Base-by-base conservation (phyloP, 2,329 filamentous ascomycete species). In the Metarhizium sp. region DNA sequence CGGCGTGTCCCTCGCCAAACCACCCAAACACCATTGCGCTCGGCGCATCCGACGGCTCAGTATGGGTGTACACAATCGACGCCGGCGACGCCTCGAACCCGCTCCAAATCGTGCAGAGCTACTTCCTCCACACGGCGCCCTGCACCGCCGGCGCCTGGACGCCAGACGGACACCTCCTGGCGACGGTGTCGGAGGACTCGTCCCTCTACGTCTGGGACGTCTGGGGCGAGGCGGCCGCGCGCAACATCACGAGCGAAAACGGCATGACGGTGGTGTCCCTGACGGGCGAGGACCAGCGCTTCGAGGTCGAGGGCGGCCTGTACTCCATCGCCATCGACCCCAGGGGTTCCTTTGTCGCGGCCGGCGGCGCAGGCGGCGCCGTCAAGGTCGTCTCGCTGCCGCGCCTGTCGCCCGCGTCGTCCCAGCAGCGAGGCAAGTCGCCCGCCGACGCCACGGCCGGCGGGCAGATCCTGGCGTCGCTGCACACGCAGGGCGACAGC, bases 21-120 rank as follows among this genome's bases (percentile, higher is more conserved):
- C 83, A 89, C 67, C 82, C 87, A 58, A 95, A 96, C 73, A 85
- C 90, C 8, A 68, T 99, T 59, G 94, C 94, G 0, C 75, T 99
- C 7, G 94, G 94, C 56, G 91, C 91, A 38, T 88, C 81, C 40
- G 92, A 99, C 68, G 94, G 94, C 55, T 92, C 86, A 52, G 91
- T 96, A 46, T 99, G 94, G 94, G 87, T 99, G 10, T 96, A 96
- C 74, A 86, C 85, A n/a, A 79, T 97, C 65, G 86, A 92, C 69
- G 75, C 81, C 34, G 76, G 77, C 54, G 84, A 89, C 59, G 47
- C 71, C 38, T 72, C 72, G 51, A 77, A 75, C 64, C 73, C 88
- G 7, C 78, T 97, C 53, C 85, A 86, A 63, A 94, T 97, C 66
- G 80, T 95, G 5, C 90, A 96, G 74, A 87, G 87, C 30, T 96